phyloP scores from a whole-genome alignment of 306 rosid genomes.

The Trifolium dubium region DNA sequence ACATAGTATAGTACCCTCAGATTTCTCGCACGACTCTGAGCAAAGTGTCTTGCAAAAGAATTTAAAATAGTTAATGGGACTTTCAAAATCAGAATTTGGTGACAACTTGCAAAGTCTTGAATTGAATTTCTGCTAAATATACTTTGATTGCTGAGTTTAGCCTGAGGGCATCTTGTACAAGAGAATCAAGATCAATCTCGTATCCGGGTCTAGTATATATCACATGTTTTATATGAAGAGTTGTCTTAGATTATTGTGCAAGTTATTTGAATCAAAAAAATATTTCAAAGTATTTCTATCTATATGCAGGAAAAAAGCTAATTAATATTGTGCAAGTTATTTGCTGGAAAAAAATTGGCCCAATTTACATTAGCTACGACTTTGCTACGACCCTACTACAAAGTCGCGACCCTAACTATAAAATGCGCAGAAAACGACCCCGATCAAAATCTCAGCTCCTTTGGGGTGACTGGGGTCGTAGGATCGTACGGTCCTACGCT shows the following conservation, averaged over 20 bases:
- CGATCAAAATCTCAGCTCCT: too few species aligned
- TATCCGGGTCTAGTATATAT: constrained; percentile 83
- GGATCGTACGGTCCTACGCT: too few species aligned
- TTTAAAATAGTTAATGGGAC: neutral
- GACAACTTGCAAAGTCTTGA: constrained; percentile 14
- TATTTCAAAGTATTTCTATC: neutral
- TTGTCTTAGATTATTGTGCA: constrained; percentile 36
- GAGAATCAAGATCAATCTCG: constrained; percentile 78
- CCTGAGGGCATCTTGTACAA: constrained; percentile 73
- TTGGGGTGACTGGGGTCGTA: too few species aligned
- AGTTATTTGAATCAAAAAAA: neutral
- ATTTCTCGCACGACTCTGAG: constrained; percentile 77
- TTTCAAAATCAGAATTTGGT: neutral
- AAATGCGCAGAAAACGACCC: too few species aligned
- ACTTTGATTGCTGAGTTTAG: constrained; percentile 66
- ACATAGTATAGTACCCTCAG: constrained; percentile 72
- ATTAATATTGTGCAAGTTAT: too few species aligned
- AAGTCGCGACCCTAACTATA: too few species aligned
- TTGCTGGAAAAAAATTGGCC: too few species aligned
- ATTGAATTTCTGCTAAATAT: constrained; percentile 4
- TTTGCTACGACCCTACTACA: too few species aligned
- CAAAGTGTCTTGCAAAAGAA: constrained; percentile 75
- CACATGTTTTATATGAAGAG: constrained; percentile 60
- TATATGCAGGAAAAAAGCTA: constrained; percentile 5
- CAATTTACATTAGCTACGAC: too few species aligned